Percentiles rank a stretch among this genome's conserved stretches.
Evolutionary conservation across 139 green algal genomes (phyloP).

Genomic region (Limnomonas spitsbergensis): DNA sequence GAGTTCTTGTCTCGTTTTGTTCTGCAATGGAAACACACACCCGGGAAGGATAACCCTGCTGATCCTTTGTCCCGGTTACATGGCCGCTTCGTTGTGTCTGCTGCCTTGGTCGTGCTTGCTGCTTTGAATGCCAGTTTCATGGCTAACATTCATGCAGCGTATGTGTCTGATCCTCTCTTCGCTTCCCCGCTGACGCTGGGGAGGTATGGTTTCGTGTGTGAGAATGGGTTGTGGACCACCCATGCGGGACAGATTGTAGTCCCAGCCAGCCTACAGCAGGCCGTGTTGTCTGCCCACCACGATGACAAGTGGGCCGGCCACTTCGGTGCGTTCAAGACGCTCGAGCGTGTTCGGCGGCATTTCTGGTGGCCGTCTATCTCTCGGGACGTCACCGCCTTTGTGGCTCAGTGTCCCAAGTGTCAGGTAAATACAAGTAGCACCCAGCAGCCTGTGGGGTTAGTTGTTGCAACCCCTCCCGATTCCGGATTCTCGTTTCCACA

Average conservation of each 20-base stretch:
- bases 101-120: not conserved
- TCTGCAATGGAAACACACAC: slow-evolving; percentile 28
- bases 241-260: not conserved
- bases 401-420: not conserved
- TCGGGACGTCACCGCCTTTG: not conserved
- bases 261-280: not conserved
- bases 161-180: not conserved
- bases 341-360: not conserved
- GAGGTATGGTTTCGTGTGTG: not conserved
- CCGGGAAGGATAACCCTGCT: slow-evolving; percentile 33
- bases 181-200: not conserved
- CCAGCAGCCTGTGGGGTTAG: not conserved
- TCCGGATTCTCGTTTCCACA: not conserved
- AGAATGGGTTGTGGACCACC: not conserved
- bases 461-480: not conserved
- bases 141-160: not conserved
- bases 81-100: not conserved
- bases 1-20: slow-evolving; percentile 27
- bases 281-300: not conserved
- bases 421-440: not conserved
- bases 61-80: slow-evolving; percentile 23
- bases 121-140: not conserved
- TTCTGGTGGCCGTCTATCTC: not conserved
- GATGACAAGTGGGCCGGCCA: not conserved
- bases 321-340: not conserved